Conservation (phyloP, 257 asterid genomes). For the Solanum clarkiae region DNA sequence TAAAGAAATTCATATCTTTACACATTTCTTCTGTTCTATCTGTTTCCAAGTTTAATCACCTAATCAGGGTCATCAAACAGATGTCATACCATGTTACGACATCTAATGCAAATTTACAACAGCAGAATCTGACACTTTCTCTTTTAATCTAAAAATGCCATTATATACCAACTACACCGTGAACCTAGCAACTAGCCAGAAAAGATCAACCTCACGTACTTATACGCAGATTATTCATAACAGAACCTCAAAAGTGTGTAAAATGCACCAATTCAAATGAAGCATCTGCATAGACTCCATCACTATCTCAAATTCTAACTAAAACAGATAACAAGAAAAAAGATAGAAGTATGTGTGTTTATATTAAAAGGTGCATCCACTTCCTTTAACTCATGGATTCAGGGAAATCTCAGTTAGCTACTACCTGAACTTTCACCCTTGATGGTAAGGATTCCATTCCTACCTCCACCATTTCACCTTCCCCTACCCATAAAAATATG, state of each 20-base stretch:
- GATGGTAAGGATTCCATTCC: neutral
- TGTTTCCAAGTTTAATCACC: neutral
- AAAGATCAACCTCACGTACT: neutral
- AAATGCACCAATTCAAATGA: neutral
- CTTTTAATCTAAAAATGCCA: neutral
- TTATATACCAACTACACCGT: neutral
- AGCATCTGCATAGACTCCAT: neutral
- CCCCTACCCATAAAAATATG: neutral
- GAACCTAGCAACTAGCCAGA: neutral
- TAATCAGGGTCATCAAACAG: neutral
- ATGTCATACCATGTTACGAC: neutral
- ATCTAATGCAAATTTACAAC: neutral
- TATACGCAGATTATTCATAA: neutral
- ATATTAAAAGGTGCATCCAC: neutral
- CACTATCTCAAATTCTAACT: neutral
- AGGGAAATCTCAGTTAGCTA: neutral
- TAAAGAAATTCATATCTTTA: neutral
- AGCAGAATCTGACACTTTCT: neutral
- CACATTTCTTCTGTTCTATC: neutral
- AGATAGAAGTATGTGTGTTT: neutral
- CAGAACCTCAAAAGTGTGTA: neutral
- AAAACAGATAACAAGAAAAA: neutral
- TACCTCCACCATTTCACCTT: neutral
- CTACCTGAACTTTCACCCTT: neutral
- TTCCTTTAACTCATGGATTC: neutral